Base-by-base conservation (phyloP, 2,329 filamentous ascomycete species). In the Mariannaea elegans region DNA sequence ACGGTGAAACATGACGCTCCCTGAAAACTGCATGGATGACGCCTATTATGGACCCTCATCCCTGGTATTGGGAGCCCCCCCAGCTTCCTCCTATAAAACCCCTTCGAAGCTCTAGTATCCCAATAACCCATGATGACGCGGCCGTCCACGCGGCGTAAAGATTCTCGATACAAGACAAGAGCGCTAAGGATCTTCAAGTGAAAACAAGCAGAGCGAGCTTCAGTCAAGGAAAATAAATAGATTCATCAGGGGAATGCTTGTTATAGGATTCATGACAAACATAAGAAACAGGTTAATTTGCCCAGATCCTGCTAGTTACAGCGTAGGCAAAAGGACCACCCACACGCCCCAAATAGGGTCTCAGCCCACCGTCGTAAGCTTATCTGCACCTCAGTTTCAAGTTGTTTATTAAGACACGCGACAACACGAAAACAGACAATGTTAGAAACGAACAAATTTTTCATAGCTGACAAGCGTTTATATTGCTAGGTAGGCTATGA, bases 91-190 rank as follows among this genome's bases (percentile, higher is more conserved):
- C 41, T 29, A 8, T 14, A 24, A 7, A 13, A 34, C 34, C 46
- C n/a, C 49, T 59, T n/a, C 31, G 41, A 58, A 63, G 53, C 58
- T 63, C 59, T 52, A 45, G 21, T 51, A 56, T 59, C 62, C 65
- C 52, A 59, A 55, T 63, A 56, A 64, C 59, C 63, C 34, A 56
- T 36, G 67, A 65, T 69, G 67, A 69, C 67, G 67, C 64, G 67
- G 67, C 67, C 65, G 39, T 56, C 63, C 64, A 46, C 61, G 55
- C 65, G 63, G 63, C 56, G 48, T 41, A 51, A 31, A 55, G 49
- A 39, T 19, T 23, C 34, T 48, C 59, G 41, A 47, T 42, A 31
- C 32, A 41, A 51, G 54, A 59, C 59, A 59, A 52, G 36, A 29
- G 8, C 31, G 18, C 29, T 38, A 19, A 31, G 27, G 7, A 31